Evolutionary conservation across 2,329 filamentous ascomycete genomes (phyloP), one percentile per base, ranked within the genome.

Genomic region (Exserohilum rostratum): DNA sequence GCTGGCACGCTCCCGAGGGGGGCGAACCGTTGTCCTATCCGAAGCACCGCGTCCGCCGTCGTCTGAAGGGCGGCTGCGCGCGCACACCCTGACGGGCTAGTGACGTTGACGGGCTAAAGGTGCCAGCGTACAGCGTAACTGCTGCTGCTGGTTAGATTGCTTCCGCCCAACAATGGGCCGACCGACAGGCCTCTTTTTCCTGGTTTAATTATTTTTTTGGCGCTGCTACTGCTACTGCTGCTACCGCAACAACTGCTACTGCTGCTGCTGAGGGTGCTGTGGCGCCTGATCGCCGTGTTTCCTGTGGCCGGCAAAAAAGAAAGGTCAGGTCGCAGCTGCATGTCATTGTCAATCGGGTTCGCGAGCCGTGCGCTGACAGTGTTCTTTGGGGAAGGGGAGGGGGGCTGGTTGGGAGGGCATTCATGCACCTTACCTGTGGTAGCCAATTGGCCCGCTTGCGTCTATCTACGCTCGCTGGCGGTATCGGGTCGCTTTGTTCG

Each of bases 361-460:
- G 49, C 40, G 51, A 48, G 34, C 60, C 43, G 43, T 46, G 43
- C 56, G 64, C 68, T 70, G 66, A 68, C 67, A 69, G 65, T 69
- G 58, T 57, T 57, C 51, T 42, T 59, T 40, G 29, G 42, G 30
- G 30, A 15, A 27, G 20, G 38, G 17, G 17, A 22, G 29, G 38
- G 22, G 40, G 33, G 35, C n/a, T 27, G 37, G 22, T 25, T 4
- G 4, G 22, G 22, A 25, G 22, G 22, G 22, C 22, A 25, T 25
- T 25, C 39, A 37, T 46, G 52, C 51, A 52, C 53, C 64, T 66
- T 61, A 60, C 59, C 58, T 25, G 22, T 25, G 22, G 22, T 22
- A 2, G 45, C 11, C 20, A 46, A 33, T 15, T 46, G 31, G 31
- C 39, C 25, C 25, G 25, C 39, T 25, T 25, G 22, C 22, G 22